phyloP scores from a whole-genome alignment of 1,139 yeast species.

The Pichia sorboxylosa region DNA sequence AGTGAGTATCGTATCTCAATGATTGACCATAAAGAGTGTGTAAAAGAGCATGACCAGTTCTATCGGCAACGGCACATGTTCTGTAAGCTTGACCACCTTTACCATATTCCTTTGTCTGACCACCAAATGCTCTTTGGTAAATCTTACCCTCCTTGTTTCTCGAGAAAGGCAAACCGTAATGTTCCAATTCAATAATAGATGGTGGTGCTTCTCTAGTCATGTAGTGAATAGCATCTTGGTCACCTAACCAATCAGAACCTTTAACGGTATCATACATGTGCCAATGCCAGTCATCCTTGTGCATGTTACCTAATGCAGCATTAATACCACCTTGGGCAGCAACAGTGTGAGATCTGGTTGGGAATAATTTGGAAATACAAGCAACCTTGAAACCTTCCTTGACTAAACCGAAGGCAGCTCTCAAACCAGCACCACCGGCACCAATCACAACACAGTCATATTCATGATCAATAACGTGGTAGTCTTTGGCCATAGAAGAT shows the following conservation, averaged over 20 bases:
- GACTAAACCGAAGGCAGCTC: slow-evolving; percentile 97
- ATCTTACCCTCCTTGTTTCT: slow-evolving; percentile 95
- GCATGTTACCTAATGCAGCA: slow-evolving; percentile 97
- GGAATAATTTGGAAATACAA: slow-evolving; percentile 92
- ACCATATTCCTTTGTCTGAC: slow-evolving; percentile 91
- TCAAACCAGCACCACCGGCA: slow-evolving; percentile 98
- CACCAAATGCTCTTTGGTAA: slow-evolving; percentile 98
- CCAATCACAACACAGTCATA: slow-evolving; percentile 97
- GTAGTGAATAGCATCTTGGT: slow-evolving; percentile 97
- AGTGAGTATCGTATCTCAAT: slow-evolving; percentile 91
- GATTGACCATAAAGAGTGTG: slow-evolving; percentile 97
- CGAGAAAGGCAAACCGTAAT: slow-evolving; percentile 96
- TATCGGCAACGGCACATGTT: slow-evolving; percentile 98
- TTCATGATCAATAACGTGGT: slow-evolving; percentile 91
- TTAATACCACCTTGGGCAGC: slow-evolving; percentile 99
- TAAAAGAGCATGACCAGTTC: slow-evolving; percentile 96
- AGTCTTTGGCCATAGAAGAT: slow-evolving; percentile 55
- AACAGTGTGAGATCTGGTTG: slow-evolving; percentile 96
- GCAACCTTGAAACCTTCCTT: slow-evolving; percentile 97
- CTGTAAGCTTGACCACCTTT: slow-evolving; percentile 99
- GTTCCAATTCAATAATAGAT: slow-evolving; percentile 92
- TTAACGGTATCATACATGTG: slow-evolving; percentile 99
- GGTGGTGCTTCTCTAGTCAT: slow-evolving; percentile 98
- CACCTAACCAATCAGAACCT: slow-evolving; percentile 99
- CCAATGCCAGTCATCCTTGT: slow-evolving; percentile 98